Evolutionary conservation across 2,329 filamentous ascomycete species (phyloP), one percentile per base, ranked within the genome.

Genomic region (Epichloe coenophiala): DNA sequence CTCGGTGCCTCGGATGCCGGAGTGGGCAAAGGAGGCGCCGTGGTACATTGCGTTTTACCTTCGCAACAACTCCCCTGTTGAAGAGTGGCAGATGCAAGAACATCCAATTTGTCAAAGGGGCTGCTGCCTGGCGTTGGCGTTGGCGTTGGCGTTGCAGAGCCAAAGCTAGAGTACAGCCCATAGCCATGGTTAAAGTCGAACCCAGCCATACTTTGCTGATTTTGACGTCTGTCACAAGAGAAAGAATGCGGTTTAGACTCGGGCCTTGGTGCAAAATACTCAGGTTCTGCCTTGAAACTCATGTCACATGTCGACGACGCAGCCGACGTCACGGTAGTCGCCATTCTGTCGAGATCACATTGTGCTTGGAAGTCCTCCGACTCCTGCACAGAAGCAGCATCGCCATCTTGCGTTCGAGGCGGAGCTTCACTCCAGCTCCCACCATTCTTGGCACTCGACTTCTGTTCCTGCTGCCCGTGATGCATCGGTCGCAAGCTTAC

Each of bases 61-160:
- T 56, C 51, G 38, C 59, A 58, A 43, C 59, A 47, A 17, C 36
- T 56, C 1, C 61, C 57, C 54, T 65, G 59, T 39, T 61, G 58
- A 8, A 62, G 58, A 43, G 66, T 69, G 12, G 67, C 66, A 35
- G 61, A 64, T 11, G 67, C 67, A 44, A 70, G 59, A 6, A 69
- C 65, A n/a, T 67, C 63, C 23, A 70, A 54, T 48, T 63, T 67
- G 47, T 68, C 65, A 37, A 68, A 55, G 6, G 60, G 53, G n/a
- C 56, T 55, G 40, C 56, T 53, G 40, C 51, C 49, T 19, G 13
- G 37, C 6, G 50, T 37, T 19, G 45, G 33, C 1, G 40, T 13
- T 7, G n/a, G 40, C 8, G 42, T n/a, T 33, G 40, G 12, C 3
- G 46, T 19, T n/a, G 41, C 19, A 39, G 50, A 52, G 35, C 41